Evolutionary conservation across 805 yeast genomes (phyloP).

Genomic region (Jamesozyma piceae): DNA sequence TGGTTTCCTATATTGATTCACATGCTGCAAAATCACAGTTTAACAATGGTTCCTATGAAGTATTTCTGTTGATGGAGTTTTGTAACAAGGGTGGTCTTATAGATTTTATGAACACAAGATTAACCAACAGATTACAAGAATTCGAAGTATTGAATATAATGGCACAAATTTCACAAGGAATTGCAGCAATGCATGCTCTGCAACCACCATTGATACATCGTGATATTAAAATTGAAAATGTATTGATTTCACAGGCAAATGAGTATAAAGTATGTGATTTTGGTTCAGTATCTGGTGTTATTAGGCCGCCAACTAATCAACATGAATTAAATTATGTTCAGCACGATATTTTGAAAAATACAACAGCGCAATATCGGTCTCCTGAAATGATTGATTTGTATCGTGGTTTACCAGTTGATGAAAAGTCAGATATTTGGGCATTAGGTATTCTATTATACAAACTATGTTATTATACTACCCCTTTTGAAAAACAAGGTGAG

Average conservation of each 20-base stretch:
- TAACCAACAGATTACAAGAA: constrained; percentile 58
- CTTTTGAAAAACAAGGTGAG: constrained; percentile 63
- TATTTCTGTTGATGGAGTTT: constrained; percentile 69
- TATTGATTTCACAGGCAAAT: constrained; percentile 49
- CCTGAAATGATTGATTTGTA: constrained; percentile 78
- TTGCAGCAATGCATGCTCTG: constrained; percentile 68
- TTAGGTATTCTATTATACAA: constrained; percentile 70
- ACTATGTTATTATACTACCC: constrained; percentile 73
- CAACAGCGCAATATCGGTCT: constrained; percentile 77
- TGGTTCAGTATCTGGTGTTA: constrained; percentile 64
- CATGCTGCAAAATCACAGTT: constrained; percentile 70
- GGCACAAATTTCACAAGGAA: constrained; percentile 63
- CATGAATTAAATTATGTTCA: constrained; percentile 52
- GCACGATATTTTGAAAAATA: constrained; percentile 64
- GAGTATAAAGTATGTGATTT: constrained; percentile 70
- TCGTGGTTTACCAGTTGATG: constrained; percentile 63
- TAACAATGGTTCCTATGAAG: constrained; percentile 58
- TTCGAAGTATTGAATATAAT: constrained; percentile 57
- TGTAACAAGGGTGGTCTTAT: constrained; percentile 68
- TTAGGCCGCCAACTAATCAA: constrained; percentile 52
- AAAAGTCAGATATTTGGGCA: constrained; percentile 82
- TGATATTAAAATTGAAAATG: constrained; percentile 78
- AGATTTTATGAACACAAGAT: constrained; percentile 68
- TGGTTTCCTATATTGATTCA: constrained; percentile 88
- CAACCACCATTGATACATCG: constrained; percentile 66